A percentile compares a stretch with the other conserved stretches of the same genome.
Evolutionary conservation across 257 asterid genomes (phyloP).

Genomic region (Solanum chmielewskii): DNA sequence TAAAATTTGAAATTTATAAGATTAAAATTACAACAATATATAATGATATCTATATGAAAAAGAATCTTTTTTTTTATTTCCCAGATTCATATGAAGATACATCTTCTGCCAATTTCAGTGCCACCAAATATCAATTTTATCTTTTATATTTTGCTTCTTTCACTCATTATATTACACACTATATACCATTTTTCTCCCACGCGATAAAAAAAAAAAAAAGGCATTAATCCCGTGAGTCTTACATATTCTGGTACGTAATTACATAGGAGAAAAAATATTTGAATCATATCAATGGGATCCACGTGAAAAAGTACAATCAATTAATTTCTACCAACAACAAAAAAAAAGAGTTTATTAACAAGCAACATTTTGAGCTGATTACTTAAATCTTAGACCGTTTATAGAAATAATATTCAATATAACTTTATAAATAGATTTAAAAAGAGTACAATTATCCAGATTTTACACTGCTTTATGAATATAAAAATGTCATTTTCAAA

Average conservation of each 20-base stretch:
- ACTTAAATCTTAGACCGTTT: not conserved
- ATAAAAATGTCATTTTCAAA: too few species aligned
- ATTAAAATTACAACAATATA: not conserved
- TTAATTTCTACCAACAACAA: not conserved
- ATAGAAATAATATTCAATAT: fast-evolving
- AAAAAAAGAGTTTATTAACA: not conserved
- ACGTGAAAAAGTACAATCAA: not conserved
- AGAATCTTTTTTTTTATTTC: not conserved
- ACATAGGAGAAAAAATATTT: not conserved
- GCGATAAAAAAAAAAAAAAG: too few species aligned
- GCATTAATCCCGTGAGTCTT: not conserved
- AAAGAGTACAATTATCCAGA: too few species aligned
- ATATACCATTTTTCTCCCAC: not conserved
- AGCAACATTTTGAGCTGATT: not conserved
- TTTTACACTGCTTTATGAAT: too few species aligned
- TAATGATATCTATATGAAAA: not conserved
- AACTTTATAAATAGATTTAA: too few species aligned
- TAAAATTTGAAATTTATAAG: too few species aligned
- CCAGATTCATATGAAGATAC: conserved; percentile 11
- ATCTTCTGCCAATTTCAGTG: conserved; percentile 11
- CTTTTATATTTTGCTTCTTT: not conserved
- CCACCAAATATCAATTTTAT: not conserved
- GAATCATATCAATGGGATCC: not conserved
- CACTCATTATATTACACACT: not conserved
- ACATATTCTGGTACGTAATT: not conserved